Percentiles rank a stretch among this genome's conserved stretches.
Evolutionary conservation across 495 filamentous ascomycete species (phyloP).

Genomic region (Bathelium albidoporum): DNA sequence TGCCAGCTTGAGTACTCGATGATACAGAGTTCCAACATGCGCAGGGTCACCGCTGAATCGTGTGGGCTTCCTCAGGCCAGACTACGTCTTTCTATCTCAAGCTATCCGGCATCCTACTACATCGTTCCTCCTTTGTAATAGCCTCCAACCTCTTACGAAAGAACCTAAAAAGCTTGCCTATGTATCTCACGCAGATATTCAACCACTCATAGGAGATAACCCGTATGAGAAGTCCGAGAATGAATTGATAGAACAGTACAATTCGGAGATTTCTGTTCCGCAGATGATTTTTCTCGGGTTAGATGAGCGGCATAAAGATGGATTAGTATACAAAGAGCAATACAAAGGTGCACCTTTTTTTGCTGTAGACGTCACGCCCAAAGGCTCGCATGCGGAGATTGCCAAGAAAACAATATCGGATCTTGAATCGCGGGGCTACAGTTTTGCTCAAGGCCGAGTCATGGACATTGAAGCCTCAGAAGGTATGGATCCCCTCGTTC

Average conservation of each 20-base stretch:
- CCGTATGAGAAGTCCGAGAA: constrained; percentile 64
- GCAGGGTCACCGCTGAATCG: constrained; percentile 63
- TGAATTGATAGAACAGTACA: constrained; percentile 59
- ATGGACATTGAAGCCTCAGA: constrained; percentile 49
- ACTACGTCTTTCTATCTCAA: constrained; percentile 65
- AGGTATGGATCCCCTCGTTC: constrained; percentile 36
- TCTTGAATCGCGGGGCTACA: constrained; percentile 48
- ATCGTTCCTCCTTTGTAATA: constrained; percentile 66
- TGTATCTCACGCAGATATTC: constrained; percentile 51
- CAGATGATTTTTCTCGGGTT: constrained; percentile 79
- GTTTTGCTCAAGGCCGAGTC: constrained; percentile 47
- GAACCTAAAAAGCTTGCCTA: constrained; percentile 48
- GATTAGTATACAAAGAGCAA: constrained; percentile 40
- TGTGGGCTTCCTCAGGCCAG: constrained; percentile 74
- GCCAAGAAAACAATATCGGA: constrained; percentile 41
- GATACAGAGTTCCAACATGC: background rate
- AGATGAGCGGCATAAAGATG: constrained; percentile 52
- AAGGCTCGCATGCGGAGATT: constrained; percentile 43
- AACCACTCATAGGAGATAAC: constrained; percentile 56
- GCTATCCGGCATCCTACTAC: constrained; percentile 64
- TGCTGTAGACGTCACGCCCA: constrained; percentile 78
- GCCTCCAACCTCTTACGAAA: constrained; percentile 63
- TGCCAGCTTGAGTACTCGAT: background rate
- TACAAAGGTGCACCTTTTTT: constrained; percentile 78
- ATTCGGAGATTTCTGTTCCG: constrained; percentile 57